Base-by-base conservation (phyloP, 2,329 filamentous ascomycete species). In the Thelonectria blattea region DNA sequence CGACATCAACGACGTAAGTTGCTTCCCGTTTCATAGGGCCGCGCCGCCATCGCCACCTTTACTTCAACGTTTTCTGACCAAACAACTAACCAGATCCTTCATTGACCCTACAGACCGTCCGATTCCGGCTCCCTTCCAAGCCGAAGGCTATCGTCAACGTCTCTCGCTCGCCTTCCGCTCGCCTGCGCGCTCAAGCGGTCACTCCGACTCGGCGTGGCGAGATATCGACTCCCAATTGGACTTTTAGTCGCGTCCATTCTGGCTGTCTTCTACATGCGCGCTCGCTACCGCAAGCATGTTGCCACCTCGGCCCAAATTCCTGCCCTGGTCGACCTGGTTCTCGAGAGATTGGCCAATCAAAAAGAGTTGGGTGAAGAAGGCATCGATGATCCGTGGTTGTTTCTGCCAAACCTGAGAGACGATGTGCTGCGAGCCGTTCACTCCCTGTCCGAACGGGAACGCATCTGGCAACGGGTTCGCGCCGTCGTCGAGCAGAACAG, bases 121-220 rank as follows among this genome's bases (percentile, higher is more conserved):
- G 76, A 80, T 85, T 83, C 85, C 84, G 79, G 79, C 80, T 76
- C 81, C 83, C 79, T 88, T 87, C 73, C 82, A 81, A 75, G 76
- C 77, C 80, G 82, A 82, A 80, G 80, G 77, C 86, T 97, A 84
- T 86, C 88, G 79, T 94, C 91, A 80, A 90, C 86, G 83, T 96
- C 92, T 83, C 91, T 96, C 89, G 91, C 93, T 85, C 86, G 90
- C 78, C 85, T 98, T 90, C 86, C 93, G 81, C 83, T 97, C 90
- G 75, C 80, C 81, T 97, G 92, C 79, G 86, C 91, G 78, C 71
- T 92, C 89, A 86, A 86, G 76, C 85, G 91, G 81, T 91, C 88
- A 78, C 78, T 93, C 86, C 83, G 89, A 80, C 86, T 89, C 84
- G 85, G 90, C 76, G 72, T 95, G 90, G 91, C 89, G 86, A 85